phyloP scores from a whole-genome alignment of 2,329 filamentous ascomycete genomes.

The Cordyceps farinosa region DNA sequence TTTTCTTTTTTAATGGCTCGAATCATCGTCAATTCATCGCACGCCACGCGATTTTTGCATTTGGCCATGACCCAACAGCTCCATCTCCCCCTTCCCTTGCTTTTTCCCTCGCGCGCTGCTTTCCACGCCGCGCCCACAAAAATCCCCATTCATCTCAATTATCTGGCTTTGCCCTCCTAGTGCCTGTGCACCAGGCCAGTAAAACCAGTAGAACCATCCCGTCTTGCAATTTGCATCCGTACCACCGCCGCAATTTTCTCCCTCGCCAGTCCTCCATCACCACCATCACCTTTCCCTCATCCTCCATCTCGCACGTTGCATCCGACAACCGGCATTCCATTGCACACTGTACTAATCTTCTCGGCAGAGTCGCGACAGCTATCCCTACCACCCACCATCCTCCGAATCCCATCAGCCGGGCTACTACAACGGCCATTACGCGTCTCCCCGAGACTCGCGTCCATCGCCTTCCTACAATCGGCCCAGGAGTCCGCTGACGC shows the following conservation, averaged over 20 bases:
- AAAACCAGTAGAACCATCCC: not conserved
- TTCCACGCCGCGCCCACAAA: slow-evolving; percentile 13
- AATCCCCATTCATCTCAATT: slow-evolving; percentile 16
- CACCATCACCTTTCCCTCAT: slow-evolving; percentile 17
- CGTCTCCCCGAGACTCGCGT: slow-evolving; percentile 37
- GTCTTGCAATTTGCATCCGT: slow-evolving; percentile 1
- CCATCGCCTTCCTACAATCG: slow-evolving; percentile 40
- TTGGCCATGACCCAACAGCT: not conserved
- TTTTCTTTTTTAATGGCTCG: slow-evolving; percentile 24
- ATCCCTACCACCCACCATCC: slow-evolving; percentile 41
- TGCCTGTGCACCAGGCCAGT: slow-evolving; percentile 15
- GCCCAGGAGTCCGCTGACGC: slow-evolving; percentile 49
- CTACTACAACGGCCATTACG: slow-evolving; percentile 49
- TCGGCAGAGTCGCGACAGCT: slow-evolving; percentile 48
- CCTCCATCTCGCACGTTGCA: slow-evolving; percentile 9
- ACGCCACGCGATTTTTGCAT: not conserved
- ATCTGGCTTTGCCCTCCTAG: slow-evolving; percentile 8
- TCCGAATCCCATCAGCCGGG: slow-evolving; percentile 40
- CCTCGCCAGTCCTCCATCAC: slow-evolving; percentile 7
- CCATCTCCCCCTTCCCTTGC: not conserved
- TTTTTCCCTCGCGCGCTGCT: not conserved
- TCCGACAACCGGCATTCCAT: slow-evolving; percentile 26
- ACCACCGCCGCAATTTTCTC: slow-evolving; percentile 9
- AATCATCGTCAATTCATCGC: not conserved
- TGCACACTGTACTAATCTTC: slow-evolving; percentile 20